Percentiles rank a stretch among this genome's conserved stretches.
phyloP scores from a whole-genome alignment of 345 rosid species.

The Ailanthus altissimus region DNA sequence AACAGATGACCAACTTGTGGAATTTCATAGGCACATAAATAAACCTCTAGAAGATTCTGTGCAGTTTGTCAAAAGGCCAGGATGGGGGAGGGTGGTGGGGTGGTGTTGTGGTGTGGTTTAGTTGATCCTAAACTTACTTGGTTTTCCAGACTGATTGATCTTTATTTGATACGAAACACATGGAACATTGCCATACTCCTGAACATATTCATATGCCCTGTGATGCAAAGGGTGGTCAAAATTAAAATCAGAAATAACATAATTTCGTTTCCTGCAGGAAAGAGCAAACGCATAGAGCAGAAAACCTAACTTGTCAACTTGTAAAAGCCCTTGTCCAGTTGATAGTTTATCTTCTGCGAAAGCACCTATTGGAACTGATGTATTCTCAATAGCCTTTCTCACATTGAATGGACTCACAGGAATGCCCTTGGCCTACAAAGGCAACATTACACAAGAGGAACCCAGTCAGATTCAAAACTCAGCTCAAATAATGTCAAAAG shows the following conservation, averaged over 20 bases:
- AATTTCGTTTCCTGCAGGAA: neutral
- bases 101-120: too few species aligned
- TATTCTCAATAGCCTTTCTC: constrained; percentile 90
- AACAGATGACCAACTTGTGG: neutral
- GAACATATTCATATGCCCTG: constrained; percentile 87
- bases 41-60: neutral
- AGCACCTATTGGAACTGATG: constrained; percentile 68
- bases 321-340: constrained; percentile 95
- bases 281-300: constrained; percentile 12
- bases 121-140: constrained; percentile 53
- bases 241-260: constrained; percentile 24
- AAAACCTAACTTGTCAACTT: constrained; percentile 83
- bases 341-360: constrained; percentile 82
- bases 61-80: neutral
- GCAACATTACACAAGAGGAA: constrained; percentile 28
- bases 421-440: constrained; percentile 73
- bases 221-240: constrained; percentile 26
- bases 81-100: neutral
- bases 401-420: constrained; percentile 82
- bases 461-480: constrained; percentile 14
- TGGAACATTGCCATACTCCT: constrained; percentile 54
- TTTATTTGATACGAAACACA: constrained; percentile 69
- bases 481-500: constrained; percentile 12
- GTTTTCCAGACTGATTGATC: constrained; percentile 74
- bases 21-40: neutral